Percentiles rank a stretch among this genome's conserved stretches.
phyloP scores from a whole-genome alignment of 345 rosid species.

The Eucalyptus curtisii region DNA sequence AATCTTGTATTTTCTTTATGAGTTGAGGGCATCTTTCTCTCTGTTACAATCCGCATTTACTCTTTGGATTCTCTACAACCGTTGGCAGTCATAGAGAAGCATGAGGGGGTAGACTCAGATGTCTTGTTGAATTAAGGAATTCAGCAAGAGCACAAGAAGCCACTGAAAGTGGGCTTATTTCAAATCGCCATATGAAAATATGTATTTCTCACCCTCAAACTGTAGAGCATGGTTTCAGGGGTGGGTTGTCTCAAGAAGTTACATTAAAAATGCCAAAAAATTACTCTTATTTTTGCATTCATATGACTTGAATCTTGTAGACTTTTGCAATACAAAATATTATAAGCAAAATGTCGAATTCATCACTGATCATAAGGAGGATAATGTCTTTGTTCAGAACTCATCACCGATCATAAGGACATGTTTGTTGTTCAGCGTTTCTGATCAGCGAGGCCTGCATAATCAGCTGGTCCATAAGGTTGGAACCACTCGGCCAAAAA shows the following conservation, averaged over 20 bases:
- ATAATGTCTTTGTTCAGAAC: neutral
- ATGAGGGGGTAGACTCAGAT: neutral
- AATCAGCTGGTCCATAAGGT: conserved; percentile 24
- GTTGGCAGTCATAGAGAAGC: neutral
- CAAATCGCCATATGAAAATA: neutral
- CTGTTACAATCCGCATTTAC: neutral
- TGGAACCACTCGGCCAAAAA: conserved; percentile 13
- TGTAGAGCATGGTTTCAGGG: neutral
- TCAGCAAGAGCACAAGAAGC: neutral
- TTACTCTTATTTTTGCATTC: neutral
- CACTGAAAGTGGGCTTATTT: neutral
- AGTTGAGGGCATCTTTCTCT: neutral
- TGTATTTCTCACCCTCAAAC: neutral
- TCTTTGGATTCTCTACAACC: neutral
- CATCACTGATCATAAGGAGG: neutral
- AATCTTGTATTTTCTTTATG: neutral
- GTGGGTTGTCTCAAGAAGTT: neutral
- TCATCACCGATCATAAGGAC: neutral
- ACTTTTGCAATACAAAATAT: neutral
- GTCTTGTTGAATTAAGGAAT: neutral
- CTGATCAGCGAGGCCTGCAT: neutral
- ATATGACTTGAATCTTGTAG: neutral
- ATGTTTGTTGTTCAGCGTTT: neutral
- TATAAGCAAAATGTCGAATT: neutral
- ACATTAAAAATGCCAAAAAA: neutral